Evolutionary conservation across 805 yeast species (phyloP), one percentile per base, ranked within the genome.

Genomic region (Yamadazyma sp.): DNA sequence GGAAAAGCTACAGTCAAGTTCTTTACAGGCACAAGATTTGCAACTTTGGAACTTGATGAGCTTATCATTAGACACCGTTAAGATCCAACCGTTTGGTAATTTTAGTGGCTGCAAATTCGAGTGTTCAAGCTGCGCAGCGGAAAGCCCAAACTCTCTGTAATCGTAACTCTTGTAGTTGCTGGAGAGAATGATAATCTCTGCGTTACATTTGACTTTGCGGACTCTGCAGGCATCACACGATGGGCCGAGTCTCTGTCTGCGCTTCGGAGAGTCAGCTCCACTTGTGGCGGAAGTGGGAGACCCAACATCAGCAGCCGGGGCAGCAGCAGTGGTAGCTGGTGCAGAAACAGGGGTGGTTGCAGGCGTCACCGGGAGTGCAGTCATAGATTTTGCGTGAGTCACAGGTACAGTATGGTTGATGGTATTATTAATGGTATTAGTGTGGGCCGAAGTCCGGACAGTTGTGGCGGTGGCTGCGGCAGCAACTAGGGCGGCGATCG

Each of bases 161-260:
- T 45, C 28, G 16, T 15, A 42, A 2, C 13, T 29, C 19, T 17
- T 12, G 16, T 32, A 33, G 17, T 37, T 9, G 9, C 18, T 28
- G 11, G 47, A 32, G 31, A 77, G 42, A 16, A 75, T 63, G 22
- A 60, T 55, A 9, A 82, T 75, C 47, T 71, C 79, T 2, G 90
- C 86, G 56, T 82, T 80, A 60, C 91, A 83, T 58, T 80, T 83
- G 41, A 82, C 82, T 54, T 83, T 83, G 40, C 87, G 70, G 11
- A 75, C 52, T 37, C 89, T 67, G 55, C 91, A 83, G 32, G 75
- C 63, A 54, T 83, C 89, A 57, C 91, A 83, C 27, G 84, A 77
- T 3, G 89, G 89, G 0, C 91, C 89, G 13, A 76, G 65, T 42
- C 91, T 62, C 59, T 83, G 90, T 48, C 88, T 62, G 45, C 73